Conservation (phyloP, 176 grass and related monocot genomes). For the Elymus sibiricus region DNA sequence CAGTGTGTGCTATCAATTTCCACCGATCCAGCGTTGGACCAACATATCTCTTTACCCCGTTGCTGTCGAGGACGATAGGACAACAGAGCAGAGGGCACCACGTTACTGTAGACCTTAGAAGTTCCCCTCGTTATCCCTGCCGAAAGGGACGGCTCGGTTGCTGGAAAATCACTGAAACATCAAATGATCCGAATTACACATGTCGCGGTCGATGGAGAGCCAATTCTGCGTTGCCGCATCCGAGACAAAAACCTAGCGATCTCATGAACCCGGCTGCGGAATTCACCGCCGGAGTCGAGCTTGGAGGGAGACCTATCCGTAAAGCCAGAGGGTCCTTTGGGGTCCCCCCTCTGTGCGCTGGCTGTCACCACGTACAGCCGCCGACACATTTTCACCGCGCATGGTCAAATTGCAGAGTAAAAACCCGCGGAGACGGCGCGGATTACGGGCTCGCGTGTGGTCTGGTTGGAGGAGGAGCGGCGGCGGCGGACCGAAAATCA, state of each 20-base stretch:
- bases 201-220: background rate
- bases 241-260: background rate
- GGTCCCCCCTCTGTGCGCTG: too few relatives aligned
- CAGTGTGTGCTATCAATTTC: background rate
- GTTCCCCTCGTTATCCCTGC: constrained; percentile 36
- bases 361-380: background rate
- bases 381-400: constrained; percentile 23
- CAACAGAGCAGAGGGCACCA: background rate
- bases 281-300: background rate
- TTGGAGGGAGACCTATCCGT: background rate
- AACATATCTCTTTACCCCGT: constrained; percentile 1
- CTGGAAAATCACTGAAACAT: background rate
- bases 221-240: too few relatives aligned
- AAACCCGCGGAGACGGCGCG: background rate
- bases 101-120: background rate
- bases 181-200: background rate
- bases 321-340: background rate
- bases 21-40: background rate
- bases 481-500: too few relatives aligned
- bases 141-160: constrained; percentile 5
- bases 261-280: background rate
- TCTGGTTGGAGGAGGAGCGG: too few relatives aligned
- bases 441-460: too few relatives aligned
- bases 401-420: background rate
- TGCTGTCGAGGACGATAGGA: constrained; percentile 21